Evolutionary conservation across 345 rosid genomes (phyloP), one percentile per base, ranked within the genome.

Genomic region (Camelina sativa): DNA sequence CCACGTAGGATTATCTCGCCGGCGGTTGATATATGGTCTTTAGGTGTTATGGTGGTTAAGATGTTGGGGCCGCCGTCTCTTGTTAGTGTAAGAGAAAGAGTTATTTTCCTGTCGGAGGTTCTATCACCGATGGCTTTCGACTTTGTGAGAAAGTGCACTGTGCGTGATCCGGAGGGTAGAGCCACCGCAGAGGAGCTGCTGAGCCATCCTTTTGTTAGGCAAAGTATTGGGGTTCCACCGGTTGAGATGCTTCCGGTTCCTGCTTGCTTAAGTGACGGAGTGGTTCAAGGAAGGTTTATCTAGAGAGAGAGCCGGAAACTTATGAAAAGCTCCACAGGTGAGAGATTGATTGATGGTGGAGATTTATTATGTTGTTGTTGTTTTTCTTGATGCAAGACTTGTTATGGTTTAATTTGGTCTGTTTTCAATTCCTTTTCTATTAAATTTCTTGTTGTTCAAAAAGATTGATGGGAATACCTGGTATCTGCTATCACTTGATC

Each of bases 221-320:
- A 54, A 28, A 55, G 62, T 51, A 4, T 62, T 25, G 41, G 41
- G 41, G 53, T 12, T 62, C 76, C 76, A 62, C 76, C 53, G 11
- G 1, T 73, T 54, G 76, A 54, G 44, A 8, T 73, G 62, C 76
- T 64, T 73, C 63, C 63, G 0, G 51, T 62, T 38, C 61, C 67
- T 7, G 4, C 55, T 41, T 52, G 69, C 56, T 13, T 73, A 32
- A 13, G 56, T 30, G 15, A 63, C 4, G 70, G 70, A 53, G 55
- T 4, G 63, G 23, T 41, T 40, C 22, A 53, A 63, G 76, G 70
- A 64, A 73, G 70, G 37, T n/a, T 73, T 15, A 53, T 53, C n/a
- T 73, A 28, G 63, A 11, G 51, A 50, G n/a, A 38, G 46, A 47
- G 65, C 28, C 16, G 50, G 6, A 52, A 66, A 37, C 30, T 51